phyloP scores from a whole-genome alignment of 805 yeast genomes.

The Debaryomyces prosopidis region DNA sequence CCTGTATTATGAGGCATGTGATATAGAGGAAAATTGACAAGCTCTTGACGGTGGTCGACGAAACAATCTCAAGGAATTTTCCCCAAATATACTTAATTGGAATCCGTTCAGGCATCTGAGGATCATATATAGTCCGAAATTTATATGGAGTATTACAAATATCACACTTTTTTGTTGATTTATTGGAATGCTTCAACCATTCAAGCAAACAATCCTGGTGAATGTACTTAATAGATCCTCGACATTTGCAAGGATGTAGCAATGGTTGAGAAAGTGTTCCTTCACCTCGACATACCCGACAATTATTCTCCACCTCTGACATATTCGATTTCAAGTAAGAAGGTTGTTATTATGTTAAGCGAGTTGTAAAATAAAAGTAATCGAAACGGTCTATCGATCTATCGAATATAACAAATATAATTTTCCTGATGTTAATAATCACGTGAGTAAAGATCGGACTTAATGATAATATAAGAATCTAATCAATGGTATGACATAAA shows the following conservation, averaged over 20 bases:
- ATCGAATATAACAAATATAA: no score
- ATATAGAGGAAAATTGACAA: slow-evolving; percentile 34
- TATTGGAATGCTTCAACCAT: slow-evolving; percentile 76
- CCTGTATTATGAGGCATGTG: slow-evolving; percentile 47
- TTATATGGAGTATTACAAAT: slow-evolving; percentile 78
- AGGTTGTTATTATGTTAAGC: no score
- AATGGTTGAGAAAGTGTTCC: slow-evolving; percentile 77
- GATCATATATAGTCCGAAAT: slow-evolving; percentile 65
- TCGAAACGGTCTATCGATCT: no score
- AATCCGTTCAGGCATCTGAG: slow-evolving; percentile 61
- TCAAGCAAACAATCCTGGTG: slow-evolving; percentile 90
- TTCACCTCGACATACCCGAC: slow-evolving; percentile 94
- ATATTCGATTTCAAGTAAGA: background rate
- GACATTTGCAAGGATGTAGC: slow-evolving; percentile 88
- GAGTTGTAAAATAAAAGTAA: no score
- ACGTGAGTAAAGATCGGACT: no score
- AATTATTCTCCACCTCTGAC: slow-evolving; percentile 46
- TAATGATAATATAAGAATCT: no score
- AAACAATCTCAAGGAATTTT: slow-evolving; percentile 28
- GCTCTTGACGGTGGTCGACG: slow-evolving; percentile 14
- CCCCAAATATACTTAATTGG: slow-evolving; percentile 53
- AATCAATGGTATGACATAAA: no score
- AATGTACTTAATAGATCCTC: slow-evolving; percentile 89
- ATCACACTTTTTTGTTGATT: slow-evolving; percentile 70
- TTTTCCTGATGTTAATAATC: no score